Base-by-base conservation (phyloP, 2,329 filamentous ascomycete genomes). In the Trichoderma sp. region DNA sequence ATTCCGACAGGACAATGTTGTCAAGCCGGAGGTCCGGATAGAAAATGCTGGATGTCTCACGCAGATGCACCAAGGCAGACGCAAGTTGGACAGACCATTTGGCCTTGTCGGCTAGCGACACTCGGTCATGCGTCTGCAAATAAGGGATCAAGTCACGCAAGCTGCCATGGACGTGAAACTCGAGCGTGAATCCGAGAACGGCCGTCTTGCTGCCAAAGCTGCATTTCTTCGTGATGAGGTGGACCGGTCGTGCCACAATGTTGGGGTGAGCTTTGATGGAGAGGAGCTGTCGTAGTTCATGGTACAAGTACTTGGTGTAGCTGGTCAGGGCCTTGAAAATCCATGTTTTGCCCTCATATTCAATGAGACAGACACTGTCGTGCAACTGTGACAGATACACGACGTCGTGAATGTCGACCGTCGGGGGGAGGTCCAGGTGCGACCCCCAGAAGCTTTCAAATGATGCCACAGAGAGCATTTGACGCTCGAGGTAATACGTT, bases 1-100 rank as follows among this genome's bases (percentile, higher is more conserved):
- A 75, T 26, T 81, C 80, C 1, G 86, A 85, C 15, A 89, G 78
- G 3, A 90, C 85, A 39, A 90, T 81, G 74, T 90, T 90, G 77
- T 90, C 88, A 5, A 90, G 83, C 15, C 88, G 85, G 15, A 90
- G 82, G 73, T 90, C 88, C 2, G 88, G 86, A 73, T 90, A 90
- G 76, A 87, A 89, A 28, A 83, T 83, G 43, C 76, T 76, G 12
- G 83, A 82, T 15, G 81, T 80, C 61, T 81, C 78, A 63, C 84
- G 84, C 58, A 88, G 80, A 75, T 90, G 87, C 23, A 83, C 75
- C 30, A 90, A 78, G 9, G 86, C 87, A 2, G 81, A 83, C 1
- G 86, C 82, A 36, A 90, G 80, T 77, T 90, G 87, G 6, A 80
- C 76, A 2, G 85, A 84, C 88, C 88, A 90, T 73, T 83, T 85